phyloP scores from a whole-genome alignment of 2,329 filamentous ascomycete genomes.

The Neofusicoccum cordaticola region DNA sequence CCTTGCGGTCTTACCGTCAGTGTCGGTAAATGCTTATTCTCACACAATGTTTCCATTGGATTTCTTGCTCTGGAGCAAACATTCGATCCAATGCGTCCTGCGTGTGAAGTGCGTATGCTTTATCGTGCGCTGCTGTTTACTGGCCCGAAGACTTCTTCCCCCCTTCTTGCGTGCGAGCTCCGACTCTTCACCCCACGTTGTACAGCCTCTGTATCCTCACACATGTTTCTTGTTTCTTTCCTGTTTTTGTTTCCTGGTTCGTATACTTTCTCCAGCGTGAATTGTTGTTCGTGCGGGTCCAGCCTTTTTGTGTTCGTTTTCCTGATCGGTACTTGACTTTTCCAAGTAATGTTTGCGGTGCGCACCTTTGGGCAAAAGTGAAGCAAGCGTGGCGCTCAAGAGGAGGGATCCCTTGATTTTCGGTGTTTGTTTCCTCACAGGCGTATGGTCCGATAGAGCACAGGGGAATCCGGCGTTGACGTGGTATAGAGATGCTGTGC shows the following conservation, averaged over 20 bases:
- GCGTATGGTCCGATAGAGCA: neutral
- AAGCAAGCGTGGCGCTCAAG: conserved; percentile 4
- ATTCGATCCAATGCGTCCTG: neutral
- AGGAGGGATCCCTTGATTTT: neutral
- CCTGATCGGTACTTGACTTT: neutral
- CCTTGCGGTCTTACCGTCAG: neutral
- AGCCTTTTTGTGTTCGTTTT: neutral
- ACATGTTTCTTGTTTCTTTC: neutral
- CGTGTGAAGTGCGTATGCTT: conserved; percentile 1
- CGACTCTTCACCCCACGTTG: neutral
- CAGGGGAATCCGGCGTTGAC: neutral
- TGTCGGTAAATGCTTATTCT: neutral
- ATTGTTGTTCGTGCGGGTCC: no score
- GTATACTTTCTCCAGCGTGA: neutral
- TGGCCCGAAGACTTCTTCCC: neutral
- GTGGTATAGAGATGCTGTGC: neutral
- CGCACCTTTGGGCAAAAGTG: neutral
- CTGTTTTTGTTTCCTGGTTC: neutral
- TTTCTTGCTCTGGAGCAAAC: neutral
- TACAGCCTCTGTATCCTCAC: neutral
- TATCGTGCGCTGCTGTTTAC: neutral
- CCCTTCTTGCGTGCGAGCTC: neutral
- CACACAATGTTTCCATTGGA: conserved; percentile 9
- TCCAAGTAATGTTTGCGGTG: conserved; percentile 3
- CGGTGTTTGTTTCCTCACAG: neutral